Evolutionary conservation across 2,329 filamentous ascomycete genomes (phyloP).

Genomic region (Aspergillus floridensis): DNA sequence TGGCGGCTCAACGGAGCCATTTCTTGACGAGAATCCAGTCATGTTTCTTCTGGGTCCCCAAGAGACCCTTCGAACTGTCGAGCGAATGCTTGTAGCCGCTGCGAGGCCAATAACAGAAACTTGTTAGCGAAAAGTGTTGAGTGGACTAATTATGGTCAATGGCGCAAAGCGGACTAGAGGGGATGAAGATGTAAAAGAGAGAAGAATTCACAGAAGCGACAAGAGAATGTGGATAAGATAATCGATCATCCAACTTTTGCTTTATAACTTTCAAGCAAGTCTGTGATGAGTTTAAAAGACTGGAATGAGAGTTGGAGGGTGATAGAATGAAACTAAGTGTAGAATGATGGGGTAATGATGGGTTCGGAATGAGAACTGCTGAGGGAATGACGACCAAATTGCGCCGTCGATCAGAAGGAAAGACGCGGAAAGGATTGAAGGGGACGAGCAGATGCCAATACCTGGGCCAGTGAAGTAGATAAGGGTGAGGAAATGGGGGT

Average conservation of each 20-base stretch:
- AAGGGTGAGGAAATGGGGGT: neutral
- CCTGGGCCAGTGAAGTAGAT: slow-evolving; percentile 1
- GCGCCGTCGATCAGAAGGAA: slow-evolving; percentile 8
- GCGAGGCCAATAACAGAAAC: neutral
- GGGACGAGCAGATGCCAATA: slow-evolving; percentile 4
- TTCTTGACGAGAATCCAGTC: slow-evolving; percentile 26
- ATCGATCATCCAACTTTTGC: neutral
- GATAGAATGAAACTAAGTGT: no score
- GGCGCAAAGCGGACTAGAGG: neutral
- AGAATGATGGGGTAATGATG: neutral
- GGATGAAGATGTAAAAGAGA: slow-evolving; percentile 1
- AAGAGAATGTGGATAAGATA: neutral
- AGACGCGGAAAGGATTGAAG: slow-evolving; percentile 6
- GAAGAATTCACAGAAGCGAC: neutral
- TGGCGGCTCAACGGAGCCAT: slow-evolving; percentile 29
- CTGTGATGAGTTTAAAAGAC: neutral
- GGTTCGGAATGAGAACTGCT: neutral
- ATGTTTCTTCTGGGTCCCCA: slow-evolving; percentile 31
- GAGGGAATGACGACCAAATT: neutral
- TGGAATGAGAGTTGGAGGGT: no score
- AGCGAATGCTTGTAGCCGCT: slow-evolving; percentile 30
- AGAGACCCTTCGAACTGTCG: slow-evolving; percentile 30
- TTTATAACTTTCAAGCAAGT: neutral
- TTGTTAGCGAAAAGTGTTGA: slow-evolving; percentile 11
- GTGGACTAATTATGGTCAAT: neutral